Evolutionary conservation across 257 asterid species (phyloP).

Genomic region (Scutellaria baicalensis): DNA sequence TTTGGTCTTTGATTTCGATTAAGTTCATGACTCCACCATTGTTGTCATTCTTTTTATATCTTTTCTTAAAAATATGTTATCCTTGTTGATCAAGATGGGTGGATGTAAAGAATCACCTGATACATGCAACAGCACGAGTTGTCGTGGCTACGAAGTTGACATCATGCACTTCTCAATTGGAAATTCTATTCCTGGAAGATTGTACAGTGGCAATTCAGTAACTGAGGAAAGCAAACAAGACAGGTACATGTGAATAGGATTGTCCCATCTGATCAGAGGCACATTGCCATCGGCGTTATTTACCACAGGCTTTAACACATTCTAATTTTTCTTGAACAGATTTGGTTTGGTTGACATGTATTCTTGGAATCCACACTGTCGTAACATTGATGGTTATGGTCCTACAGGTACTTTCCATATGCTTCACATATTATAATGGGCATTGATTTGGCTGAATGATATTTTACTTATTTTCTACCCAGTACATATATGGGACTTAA

Average conservation of each 20-base stretch:
- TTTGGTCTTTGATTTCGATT: not conserved
- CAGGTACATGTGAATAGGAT: conserved; percentile 28
- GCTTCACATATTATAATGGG: not conserved
- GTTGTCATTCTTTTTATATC: not conserved
- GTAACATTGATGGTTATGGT: conserved; percentile 45
- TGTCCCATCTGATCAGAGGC: not conserved
- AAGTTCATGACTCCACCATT: not conserved
- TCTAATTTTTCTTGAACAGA: conserved; percentile 31
- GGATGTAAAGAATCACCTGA: conserved; percentile 71
- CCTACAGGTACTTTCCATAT: conserved; percentile 45
- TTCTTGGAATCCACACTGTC: conserved; percentile 82
- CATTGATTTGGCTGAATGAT: not conserved
- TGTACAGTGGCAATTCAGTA: conserved; percentile 54
- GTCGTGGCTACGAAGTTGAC: conserved; percentile 80
- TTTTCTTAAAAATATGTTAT: conserved; percentile 14
- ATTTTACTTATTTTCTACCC: no score
- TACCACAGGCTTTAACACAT: not conserved
- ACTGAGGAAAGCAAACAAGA: conserved; percentile 40
- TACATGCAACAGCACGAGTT: conserved; percentile 57
- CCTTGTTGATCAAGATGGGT: conserved; percentile 60
- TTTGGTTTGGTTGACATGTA: conserved; percentile 63
- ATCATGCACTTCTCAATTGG: conserved; percentile 90
- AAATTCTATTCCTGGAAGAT: conserved; percentile 81
- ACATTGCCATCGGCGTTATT: not conserved
- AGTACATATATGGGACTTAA: no score